Evolutionary conservation across 2,329 filamentous ascomycete species (phyloP), one percentile per base, ranked within the genome.

Genomic region (Diaporthe sp.): DNA sequence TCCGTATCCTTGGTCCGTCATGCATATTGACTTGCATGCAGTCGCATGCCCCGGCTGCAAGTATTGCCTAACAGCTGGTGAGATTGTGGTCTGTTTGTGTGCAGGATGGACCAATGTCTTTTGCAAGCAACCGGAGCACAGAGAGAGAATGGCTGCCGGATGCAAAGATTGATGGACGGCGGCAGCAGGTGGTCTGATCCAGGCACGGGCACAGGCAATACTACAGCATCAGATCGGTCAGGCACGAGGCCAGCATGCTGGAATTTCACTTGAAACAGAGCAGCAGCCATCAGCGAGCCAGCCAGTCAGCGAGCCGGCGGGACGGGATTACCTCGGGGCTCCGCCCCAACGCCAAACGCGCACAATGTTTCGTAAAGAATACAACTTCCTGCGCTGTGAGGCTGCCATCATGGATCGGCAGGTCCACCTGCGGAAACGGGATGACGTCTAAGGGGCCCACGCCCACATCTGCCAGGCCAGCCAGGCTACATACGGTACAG

Each of bases 311-410:
- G 35, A 61, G 56, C 27, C 15, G 22, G 58, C 37, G 37, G 58
- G 47, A 37, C 55, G 69, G 56, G 69, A 42, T 25, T 63, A 63
- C 70, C n/a, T 71, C 70, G 56, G 56, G 35, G 56, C 70, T 65
- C 70, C 70, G 70, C 70, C 70, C 37, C 53, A 37, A 55, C 47
- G 56, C 59, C 70, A 53, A 63, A 71, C 55, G 56, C 59, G 70
- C 70, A 61, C 32, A 63, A 22, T 39, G 58, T 71, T 63, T 71
- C 58, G 70, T 63, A 63, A 71, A 32, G 50, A 53, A 68, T 53
- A 68, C 63, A 68, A 53, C 63, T 30, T 27, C 63, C 63, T 51
- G 63, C 42, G 47, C 63, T 39, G 22, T 12, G 32, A 39, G 63
- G 63, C 63, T 32, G 63, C 32, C 63, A 19, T 37, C 30, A 39